Base-by-base conservation (phyloP, 2,329 filamentous ascomycete species). In the Claviceps fusiformis region DNA sequence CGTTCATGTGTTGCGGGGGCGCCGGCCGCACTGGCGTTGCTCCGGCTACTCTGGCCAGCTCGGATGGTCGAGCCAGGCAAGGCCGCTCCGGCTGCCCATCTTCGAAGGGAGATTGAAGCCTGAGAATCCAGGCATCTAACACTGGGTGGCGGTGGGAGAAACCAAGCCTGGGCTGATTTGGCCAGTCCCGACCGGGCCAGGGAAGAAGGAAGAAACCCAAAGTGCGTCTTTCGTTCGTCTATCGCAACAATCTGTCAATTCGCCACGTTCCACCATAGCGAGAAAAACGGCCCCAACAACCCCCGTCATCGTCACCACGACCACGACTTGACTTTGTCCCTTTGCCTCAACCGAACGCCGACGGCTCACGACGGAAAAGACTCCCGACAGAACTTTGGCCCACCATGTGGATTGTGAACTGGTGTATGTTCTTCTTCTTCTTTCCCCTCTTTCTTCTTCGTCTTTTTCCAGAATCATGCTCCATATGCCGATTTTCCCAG, bases 341-440 rank as follows among this genome's bases (percentile, higher is more conserved):
- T 29, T 62, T 62, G 59, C 60, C 60, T 54, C 43, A 41, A 43
- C 52, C 52, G 53, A 24, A 24, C 24, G 24, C 24, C 60, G 58
- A 64, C 52, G 24, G 24, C 24, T 2, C n/a, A 31, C 45, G n/a
- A 43, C 45, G 27, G 48, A 41, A 15, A 53, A 15, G 24, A 53
- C 56, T 50, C 45, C 62, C 58, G 35, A 17, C 24, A 33, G 37
- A 54, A 15, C 10, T 6, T 35, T 35, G 53, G 57, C 61, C 62
- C 73, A 78, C 67, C 61, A 95, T 95, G 90, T 95, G 89, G 89
- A 87, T 95, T 71, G 75, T 95, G 70, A 90, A 92, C 81, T 95
- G 90, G 89, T 95, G 89, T 95, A 89, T 69, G 83, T 77, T 37
- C 37, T 62, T 24, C 24, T 24, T 24, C 24, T 24, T 24, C 24